These are phyloP conservation scores for Thelephora ganbajun DNA, from an alignment of 768 basidiomycete species.

Conservation along the genomic window DNA sequence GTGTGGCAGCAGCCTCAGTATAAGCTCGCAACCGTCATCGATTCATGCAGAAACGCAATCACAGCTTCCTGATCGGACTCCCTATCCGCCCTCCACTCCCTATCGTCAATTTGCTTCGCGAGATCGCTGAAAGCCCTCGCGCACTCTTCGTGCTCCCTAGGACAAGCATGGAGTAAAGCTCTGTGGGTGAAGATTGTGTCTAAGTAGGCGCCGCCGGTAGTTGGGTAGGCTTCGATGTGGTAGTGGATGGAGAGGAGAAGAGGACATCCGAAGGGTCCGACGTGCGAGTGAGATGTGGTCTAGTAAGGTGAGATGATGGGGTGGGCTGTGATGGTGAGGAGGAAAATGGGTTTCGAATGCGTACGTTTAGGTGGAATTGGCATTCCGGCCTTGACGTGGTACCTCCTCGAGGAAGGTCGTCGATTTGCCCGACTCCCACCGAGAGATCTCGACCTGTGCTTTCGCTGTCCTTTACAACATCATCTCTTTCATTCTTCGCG, in stretches of 20 bases:
- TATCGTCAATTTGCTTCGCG: constrained; percentile 45
- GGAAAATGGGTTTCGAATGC: not conserved
- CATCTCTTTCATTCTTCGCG: no score
- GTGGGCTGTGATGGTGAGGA: not conserved
- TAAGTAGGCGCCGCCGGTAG: constrained; percentile 63
- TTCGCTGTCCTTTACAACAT: not conserved
- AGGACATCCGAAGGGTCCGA: constrained; percentile 16
- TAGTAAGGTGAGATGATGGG: not conserved
- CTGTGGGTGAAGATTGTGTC: constrained; percentile 71
- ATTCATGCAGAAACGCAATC: constrained; percentile 55
- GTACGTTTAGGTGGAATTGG: not conserved
- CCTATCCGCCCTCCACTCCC: constrained; percentile 58
- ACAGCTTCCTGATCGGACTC: constrained; percentile 61
- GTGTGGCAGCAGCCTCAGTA: not conserved
- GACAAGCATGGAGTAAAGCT: constrained; percentile 47
- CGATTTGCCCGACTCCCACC: not conserved
- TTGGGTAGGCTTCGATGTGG: constrained; percentile 23
- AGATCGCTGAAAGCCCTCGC: constrained; percentile 51
- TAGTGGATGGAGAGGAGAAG: constrained; percentile 17
- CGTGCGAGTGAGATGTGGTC: not conserved
- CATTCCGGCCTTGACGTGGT: not conserved
- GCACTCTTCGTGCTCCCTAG: constrained; percentile 50
- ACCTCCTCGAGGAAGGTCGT: not conserved
- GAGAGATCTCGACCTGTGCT: not conserved
- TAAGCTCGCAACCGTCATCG: constrained; percentile 32